phyloP scores from a whole-genome alignment of 2,329 filamentous ascomycete genomes.

The Fusarium gaditjirri region DNA sequence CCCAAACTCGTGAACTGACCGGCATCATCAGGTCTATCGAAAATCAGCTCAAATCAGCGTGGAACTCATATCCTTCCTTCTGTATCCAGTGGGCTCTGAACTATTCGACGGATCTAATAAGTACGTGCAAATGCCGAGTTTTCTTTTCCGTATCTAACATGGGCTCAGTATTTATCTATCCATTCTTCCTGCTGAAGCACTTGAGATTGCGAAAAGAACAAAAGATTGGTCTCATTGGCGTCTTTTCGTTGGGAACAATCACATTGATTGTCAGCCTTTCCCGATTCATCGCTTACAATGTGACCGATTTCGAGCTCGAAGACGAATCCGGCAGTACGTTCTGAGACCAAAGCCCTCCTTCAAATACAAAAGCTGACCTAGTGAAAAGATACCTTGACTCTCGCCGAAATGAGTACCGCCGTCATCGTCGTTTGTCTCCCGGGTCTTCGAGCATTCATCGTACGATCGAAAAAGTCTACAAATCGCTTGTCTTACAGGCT shows the following conservation, averaged over 20 bases:
- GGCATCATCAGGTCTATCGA: slow-evolving; percentile 1
- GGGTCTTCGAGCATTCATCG: slow-evolving; percentile 7
- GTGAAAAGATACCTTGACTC: neutral
- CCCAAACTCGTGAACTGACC: fast-evolving
- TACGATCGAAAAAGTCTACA: neutral
- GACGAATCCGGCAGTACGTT: slow-evolving; percentile 13
- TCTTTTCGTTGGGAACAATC: slow-evolving; percentile 15
- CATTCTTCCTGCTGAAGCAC: slow-evolving; percentile 18
- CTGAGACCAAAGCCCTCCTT: fast-evolving
- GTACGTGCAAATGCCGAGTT: neutral
- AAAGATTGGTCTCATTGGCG: slow-evolving; percentile 7
- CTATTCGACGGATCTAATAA: slow-evolving; percentile 10
- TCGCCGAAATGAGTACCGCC: slow-evolving; percentile 14
- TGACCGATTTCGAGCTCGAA: slow-evolving; percentile 13
- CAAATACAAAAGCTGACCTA: neutral
- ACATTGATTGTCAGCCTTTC: slow-evolving; percentile 3
- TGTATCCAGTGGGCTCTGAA: slow-evolving; percentile 12
- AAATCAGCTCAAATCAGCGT: slow-evolving; percentile 7
- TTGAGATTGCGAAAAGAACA: slow-evolving; percentile 5
- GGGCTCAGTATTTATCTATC: neutral
- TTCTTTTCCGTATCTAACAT: neutral
- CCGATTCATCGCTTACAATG: slow-evolving; percentile 17
- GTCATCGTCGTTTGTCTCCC: slow-evolving; percentile 15
- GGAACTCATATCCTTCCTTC: slow-evolving; percentile 17
- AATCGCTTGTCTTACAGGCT: neutral